Evolutionary conservation across 805 yeast genomes (phyloP).

Genomic region (Yarrowia alimentaria): DNA sequence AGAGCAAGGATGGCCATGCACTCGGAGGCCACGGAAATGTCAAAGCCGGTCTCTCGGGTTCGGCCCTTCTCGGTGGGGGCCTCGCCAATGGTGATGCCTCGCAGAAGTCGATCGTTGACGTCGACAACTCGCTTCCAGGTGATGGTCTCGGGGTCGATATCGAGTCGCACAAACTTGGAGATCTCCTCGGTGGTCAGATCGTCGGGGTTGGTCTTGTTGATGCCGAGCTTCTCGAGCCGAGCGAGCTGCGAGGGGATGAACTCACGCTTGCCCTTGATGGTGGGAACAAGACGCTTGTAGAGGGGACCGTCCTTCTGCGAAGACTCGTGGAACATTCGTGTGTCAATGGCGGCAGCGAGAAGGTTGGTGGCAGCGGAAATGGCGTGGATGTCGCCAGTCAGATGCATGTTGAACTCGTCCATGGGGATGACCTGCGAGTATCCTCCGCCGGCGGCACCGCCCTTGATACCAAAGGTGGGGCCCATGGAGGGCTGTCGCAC

Average conservation of each 20-base stretch:
- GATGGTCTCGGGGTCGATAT: constrained; percentile 85
- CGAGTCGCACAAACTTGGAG: constrained; percentile 70
- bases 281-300: constrained; percentile 82
- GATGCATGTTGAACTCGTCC: constrained; percentile 98
- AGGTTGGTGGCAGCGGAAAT: constrained; percentile 90
- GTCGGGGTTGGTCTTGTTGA: constrained; percentile 74
- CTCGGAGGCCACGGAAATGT: constrained; percentile 94
- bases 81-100: constrained; percentile 86
- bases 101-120: constrained; percentile 85
- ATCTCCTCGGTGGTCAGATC: constrained; percentile 76
- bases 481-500: constrained; percentile 99
- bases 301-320: constrained; percentile 81
- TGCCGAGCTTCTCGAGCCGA: constrained; percentile 78
- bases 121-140: constrained; percentile 93
- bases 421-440: constrained; percentile 96
- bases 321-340: constrained; percentile 92
- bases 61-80: constrained; percentile 92
- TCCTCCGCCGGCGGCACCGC: constrained; percentile 99
- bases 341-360: constrained; percentile 94
- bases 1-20: constrained; percentile 94
- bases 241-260: constrained; percentile 77
- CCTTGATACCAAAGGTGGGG: constrained; percentile 97
- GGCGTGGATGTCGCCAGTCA: constrained; percentile 97
- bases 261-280: constrained; percentile 72
- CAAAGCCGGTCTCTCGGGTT: constrained; percentile 85